phyloP scores from a whole-genome alignment of 306 rosid genomes.

The Lathyrus oleraceus region DNA sequence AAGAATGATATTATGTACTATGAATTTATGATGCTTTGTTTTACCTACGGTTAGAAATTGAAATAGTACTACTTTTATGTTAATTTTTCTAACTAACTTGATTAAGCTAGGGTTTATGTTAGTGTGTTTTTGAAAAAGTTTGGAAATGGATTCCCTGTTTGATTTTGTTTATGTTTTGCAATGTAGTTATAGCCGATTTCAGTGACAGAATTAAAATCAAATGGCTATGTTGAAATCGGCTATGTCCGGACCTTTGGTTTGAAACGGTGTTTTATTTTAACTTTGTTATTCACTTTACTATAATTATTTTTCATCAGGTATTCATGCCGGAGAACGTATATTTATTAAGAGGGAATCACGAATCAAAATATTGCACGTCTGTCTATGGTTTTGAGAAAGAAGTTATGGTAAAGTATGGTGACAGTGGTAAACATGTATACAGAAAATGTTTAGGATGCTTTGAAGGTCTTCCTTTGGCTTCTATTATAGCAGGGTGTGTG shows the following conservation, averaged over 20 bases:
- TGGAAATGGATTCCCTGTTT: background rate
- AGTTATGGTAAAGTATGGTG: conserved; percentile 72
- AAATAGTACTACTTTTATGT: conserved; percentile 5
- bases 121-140: background rate
- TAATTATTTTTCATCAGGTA: conserved; percentile 47
- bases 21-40: background rate
- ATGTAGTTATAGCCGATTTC: background rate
- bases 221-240: too few species aligned
- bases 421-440: conserved; percentile 78
- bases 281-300: conserved; percentile 21
- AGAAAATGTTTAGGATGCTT: conserved; percentile 90
- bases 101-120: conserved; percentile 5
- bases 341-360: conserved; percentile 85
- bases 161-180: background rate
- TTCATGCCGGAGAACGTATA: conserved; percentile 60
- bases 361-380: conserved; percentile 90
- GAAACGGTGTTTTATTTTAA: background rate
- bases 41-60: conserved; percentile 2
- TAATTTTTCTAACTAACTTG: background rate
- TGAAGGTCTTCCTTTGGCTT: conserved; percentile 88
- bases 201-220: too few species aligned
- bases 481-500: conserved; percentile 70
- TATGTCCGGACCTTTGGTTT: background rate
- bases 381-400: conserved; percentile 89
- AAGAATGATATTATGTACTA: background rate